Base-by-base conservation (phyloP, 352 stramenopile genomes). In the Globisporangium takayamanum region DNA sequence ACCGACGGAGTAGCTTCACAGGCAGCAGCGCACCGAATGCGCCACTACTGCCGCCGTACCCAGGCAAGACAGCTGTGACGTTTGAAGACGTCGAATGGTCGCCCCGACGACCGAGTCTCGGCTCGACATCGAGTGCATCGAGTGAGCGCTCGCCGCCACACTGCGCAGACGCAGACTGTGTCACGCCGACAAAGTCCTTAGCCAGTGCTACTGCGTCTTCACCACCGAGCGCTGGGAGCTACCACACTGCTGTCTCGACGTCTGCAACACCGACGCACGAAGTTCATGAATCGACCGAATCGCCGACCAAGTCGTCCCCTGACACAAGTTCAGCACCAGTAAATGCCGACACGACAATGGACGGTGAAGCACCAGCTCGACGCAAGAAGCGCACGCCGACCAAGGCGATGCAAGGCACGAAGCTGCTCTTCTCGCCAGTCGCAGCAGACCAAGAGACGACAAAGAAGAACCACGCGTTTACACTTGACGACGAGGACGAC, bases 381-480 rank as follows among this genome's bases (percentile, higher is more conserved):
- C 70, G 60, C 39, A 69, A 57, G 51, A 65, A 67, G 16, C 33
- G 33, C 33, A 64, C 63, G 4, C 28, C 30, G 0, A 49, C 69
- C 39, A 70, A 67, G 50, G 66, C 53, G 14, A 62, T 50, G 25
- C 49, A 76, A 60, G 72, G 61, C 5, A 55, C 70, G n/a, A 76
- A 79, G 48, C 25, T 81, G 46, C 66, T 79, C 10, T 78, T 78
- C 39, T 81, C 72, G 0, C 74, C 72, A 1, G 57, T 81, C 50
- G 70, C 68, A 36, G 57, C 77, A 41, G 63, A 69, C 16, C 30
- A 64, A 22, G 56, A 50, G 18, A 50, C 50, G 18, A 72, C 68
- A 28, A 60, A 66, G 20, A 60, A 62, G 20, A 60, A 62, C 16
- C 25, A 47, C 11, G 52, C 52, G 25, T 39, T 39, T 12, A 12